phyloP scores from a whole-genome alignment of 2,329 filamentous ascomycete species.

The Onygenales sp. region DNA sequence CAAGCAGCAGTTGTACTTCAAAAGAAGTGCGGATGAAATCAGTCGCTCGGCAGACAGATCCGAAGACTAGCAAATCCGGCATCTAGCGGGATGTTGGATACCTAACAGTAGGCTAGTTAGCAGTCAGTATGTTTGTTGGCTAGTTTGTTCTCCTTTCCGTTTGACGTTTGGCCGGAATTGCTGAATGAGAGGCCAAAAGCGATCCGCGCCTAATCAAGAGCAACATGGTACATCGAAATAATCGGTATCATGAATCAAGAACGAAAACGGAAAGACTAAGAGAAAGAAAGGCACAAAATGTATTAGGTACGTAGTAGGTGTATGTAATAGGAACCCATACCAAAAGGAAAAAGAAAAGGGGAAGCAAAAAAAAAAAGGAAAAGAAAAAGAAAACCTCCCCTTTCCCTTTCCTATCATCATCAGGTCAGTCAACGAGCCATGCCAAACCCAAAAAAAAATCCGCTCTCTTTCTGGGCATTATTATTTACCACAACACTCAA shows the following conservation, averaged over 20 bases:
- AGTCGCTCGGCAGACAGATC: no score
- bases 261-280: background rate
- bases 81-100: no score
- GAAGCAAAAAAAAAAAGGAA: background rate
- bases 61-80: no score
- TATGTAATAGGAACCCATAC: background rate
- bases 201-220: background rate
- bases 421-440: background rate
- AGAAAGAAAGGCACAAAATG: background rate
- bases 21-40: no score
- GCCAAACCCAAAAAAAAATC: background rate
- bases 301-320: background rate
- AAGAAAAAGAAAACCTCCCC: background rate
- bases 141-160: background rate
- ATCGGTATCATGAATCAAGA: background rate
- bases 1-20: no score
- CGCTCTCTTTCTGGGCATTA: background rate
- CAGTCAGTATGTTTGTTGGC: no score
- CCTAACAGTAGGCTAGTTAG: no score
- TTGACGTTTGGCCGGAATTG: no score
- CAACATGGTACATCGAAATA: background rate
- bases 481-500: background rate
- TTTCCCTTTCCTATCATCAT: background rate
- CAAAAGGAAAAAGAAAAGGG: background rate
- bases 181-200: background rate